A percentile compares a stretch with the other conserved stretches of the same genome.
phyloP scores from a whole-genome alignment of 2,329 filamentous ascomycete species.

The Penicillium decumbens region DNA sequence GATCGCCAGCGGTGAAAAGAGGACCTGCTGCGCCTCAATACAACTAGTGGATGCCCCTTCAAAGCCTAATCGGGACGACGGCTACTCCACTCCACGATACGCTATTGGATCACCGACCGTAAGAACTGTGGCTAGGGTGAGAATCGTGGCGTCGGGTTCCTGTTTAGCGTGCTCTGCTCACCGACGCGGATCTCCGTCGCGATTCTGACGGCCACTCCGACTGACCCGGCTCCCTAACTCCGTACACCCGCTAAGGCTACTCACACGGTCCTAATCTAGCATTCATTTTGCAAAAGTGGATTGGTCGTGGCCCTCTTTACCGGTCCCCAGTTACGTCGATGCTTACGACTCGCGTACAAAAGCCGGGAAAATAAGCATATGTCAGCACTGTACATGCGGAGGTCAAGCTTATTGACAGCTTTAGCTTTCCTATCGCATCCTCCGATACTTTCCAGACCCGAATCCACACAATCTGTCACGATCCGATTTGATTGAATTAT shows the following conservation, averaged over 20 bases:
- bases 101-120: conserved; percentile 3
- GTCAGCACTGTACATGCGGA: background rate
- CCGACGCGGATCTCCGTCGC: conserved; percentile 7
- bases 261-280: background rate
- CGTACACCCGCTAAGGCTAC: conserved; percentile 12
- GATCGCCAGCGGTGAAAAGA: conserved; percentile 18
- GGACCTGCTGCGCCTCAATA: conserved; percentile 10
- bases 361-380: background rate
- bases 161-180: conserved; percentile 10
- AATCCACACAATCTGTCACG: background rate
- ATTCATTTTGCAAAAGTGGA: background rate
- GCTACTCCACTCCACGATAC: background rate
- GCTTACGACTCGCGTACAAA: background rate
- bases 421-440: background rate
- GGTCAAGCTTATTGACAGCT: background rate
- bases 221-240: background rate
- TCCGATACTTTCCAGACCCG: background rate
- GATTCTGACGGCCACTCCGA: conserved; percentile 15
- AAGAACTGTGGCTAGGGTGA: conserved; percentile 13
- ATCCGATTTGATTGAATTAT: background rate
- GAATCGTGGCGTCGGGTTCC: conserved; percentile 9
- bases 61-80: background rate
- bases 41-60: background rate
- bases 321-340: background rate
- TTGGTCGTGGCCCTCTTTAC: conserved; percentile 1